A percentile compares a stretch with the other conserved stretches of the same genome.
phyloP scores from a whole-genome alignment of 805 yeast species.

The Saitoella complicata region DNA sequence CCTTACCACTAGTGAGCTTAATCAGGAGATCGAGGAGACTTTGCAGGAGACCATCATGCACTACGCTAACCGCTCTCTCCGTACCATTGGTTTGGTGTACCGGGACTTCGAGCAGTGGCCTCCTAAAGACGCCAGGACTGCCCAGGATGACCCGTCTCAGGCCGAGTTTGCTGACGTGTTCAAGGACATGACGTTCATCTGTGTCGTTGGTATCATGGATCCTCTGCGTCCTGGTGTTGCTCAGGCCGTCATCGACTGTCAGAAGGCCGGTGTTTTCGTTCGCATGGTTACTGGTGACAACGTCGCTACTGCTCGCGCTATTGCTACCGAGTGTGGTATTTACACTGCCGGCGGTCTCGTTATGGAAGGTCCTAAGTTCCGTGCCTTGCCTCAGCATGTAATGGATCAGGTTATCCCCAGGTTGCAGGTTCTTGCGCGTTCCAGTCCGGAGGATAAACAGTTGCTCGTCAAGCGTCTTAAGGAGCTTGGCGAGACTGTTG shows the following conservation, averaged over 20 bases:
- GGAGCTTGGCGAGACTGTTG: constrained; percentile 79
- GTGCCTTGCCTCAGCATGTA: constrained; percentile 44
- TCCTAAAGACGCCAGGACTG: constrained; percentile 28
- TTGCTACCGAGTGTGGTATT: constrained; percentile 75
- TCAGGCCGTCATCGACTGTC: constrained; percentile 77
- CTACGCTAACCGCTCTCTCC: constrained; percentile 63
- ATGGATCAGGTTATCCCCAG: constrained; percentile 49
- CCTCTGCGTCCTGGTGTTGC: constrained; percentile 82
- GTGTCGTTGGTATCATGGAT: constrained; percentile 84
- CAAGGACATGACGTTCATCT: constrained; percentile 37
- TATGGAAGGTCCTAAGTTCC: constrained; percentile 88
- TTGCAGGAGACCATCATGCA: constrained; percentile 30
- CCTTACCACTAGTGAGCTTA: neutral
- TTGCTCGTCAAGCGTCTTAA: constrained; percentile 68
- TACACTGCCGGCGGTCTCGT: constrained; percentile 36
- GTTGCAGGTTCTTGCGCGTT: constrained; percentile 75
- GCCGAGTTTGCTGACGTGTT: constrained; percentile 12
- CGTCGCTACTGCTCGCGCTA: constrained; percentile 77
- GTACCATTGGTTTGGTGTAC: constrained; percentile 83
- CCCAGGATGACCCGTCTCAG: constrained; percentile 13
- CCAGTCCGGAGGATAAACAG: constrained; percentile 91
- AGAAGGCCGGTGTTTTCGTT: constrained; percentile 81
- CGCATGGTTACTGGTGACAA: constrained; percentile 99
- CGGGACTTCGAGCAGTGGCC: constrained; percentile 60
- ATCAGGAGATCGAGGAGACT: constrained; percentile 9